A percentile compares a stretch with the other conserved stretches of the same genome.
Evolutionary conservation across 2,329 filamentous ascomycete species (phyloP).

Genomic region (Aspergillus sp.): DNA sequence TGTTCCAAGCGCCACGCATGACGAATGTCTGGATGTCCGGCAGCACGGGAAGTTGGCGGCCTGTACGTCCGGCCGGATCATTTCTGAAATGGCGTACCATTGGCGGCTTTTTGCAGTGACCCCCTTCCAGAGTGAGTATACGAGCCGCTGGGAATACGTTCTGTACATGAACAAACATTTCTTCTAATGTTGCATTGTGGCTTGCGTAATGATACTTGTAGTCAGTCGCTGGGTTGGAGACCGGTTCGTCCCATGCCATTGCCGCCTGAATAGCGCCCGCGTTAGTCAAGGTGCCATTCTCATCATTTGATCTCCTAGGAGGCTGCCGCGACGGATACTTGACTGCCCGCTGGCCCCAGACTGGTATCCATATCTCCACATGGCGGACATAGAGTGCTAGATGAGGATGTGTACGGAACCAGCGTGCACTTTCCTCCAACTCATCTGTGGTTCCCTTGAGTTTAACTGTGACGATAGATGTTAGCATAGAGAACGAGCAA

Average conservation of each 20-base stretch:
- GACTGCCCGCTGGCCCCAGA: conserved; percentile 58
- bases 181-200: conserved; percentile 69
- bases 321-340: conserved; percentile 47
- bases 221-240: conserved; percentile 24
- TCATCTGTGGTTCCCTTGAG: conserved; percentile 69
- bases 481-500: not conserved
- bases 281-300: conserved; percentile 23
- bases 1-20: conserved; percentile 75
- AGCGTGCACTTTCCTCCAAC: conserved; percentile 58
- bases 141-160: conserved; percentile 60
- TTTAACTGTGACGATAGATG: conserved; percentile 53
- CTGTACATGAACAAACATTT: conserved; percentile 66
- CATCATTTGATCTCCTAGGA: conserved; percentile 25
- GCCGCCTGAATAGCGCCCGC: conserved; percentile 24
- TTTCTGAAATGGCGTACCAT: conserved; percentile 60
- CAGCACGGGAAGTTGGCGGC: conserved; percentile 49
- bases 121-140: conserved; percentile 73
- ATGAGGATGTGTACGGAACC: conserved; percentile 60
- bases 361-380: conserved; percentile 75
- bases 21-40: conserved; percentile 65
- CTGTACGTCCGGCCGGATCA: conserved; percentile 28
- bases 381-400: conserved; percentile 67
- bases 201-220: conserved; percentile 37
- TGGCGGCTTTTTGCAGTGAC: conserved; percentile 72
- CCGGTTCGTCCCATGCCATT: conserved; percentile 28